Evolutionary conservation across 192 early-diverging fungal genomes (phyloP).

Genomic region (Chytriomyces sp.): DNA sequence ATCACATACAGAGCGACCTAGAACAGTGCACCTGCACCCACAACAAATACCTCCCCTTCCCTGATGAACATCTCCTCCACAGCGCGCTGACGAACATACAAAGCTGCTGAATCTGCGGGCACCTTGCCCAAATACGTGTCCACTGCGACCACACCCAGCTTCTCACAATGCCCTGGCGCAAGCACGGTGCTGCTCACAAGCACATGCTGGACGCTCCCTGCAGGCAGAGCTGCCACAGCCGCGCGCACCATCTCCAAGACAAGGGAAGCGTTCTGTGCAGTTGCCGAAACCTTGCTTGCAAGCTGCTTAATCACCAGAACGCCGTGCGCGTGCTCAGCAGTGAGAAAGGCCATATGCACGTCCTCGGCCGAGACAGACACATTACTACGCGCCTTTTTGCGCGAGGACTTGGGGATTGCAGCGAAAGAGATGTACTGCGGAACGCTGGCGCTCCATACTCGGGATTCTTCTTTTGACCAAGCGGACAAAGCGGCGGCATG

Average conservation of each 20-base stretch:
- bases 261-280: constrained; percentile 3
- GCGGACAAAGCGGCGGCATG: not conserved
- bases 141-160: constrained; percentile 10
- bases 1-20: too few relatives aligned
- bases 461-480: constrained; percentile 14
- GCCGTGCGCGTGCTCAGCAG: not conserved
- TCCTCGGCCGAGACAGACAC: not conserved
- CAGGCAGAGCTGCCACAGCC: constrained; percentile 4
- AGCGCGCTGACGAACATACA: not conserved
- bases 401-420: constrained; percentile 25
- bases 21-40: not conserved
- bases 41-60: not conserved
- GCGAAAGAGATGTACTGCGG: constrained; percentile 17
- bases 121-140: not conserved
- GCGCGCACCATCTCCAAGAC: constrained; percentile 10
- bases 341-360: constrained; percentile 30
- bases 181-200: not conserved
- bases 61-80: not conserved
- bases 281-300: not conserved
- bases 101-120: not conserved
- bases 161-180: constrained; percentile 8
- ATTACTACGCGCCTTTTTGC: constrained; percentile 25
- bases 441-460: not conserved
- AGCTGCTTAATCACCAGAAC: constrained; percentile 14
- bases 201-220: constrained; percentile 2